A percentile compares a stretch with the other conserved stretches of the same genome.
Conservation (phyloP, 345 rosid genomes). For the Cardamine resedifolia region DNA sequence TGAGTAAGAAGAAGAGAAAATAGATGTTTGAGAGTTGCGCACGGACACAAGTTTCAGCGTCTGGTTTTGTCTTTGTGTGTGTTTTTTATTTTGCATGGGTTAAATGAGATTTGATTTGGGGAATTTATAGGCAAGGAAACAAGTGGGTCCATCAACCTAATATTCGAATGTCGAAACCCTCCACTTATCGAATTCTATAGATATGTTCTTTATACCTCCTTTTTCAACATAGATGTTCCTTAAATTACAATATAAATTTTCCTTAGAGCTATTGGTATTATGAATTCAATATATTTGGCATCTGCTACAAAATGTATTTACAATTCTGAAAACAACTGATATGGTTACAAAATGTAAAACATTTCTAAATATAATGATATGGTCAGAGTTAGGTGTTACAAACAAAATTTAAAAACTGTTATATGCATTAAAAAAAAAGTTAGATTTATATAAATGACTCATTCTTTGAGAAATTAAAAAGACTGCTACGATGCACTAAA, state of each 20-base stretch:
- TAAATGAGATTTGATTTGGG: conserved; percentile 22
- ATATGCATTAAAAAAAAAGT: too few species aligned
- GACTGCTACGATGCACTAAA: not conserved
- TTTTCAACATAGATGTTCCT: conserved; percentile 30
- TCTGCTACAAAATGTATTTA: not conserved
- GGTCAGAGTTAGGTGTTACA: not conserved
- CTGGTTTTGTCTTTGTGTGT: conserved; percentile 20
- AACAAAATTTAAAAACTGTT: too few species aligned
- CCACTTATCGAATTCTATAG: conserved; percentile 26
- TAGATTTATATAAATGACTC: not conserved
- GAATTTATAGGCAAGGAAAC: conserved; percentile 33
- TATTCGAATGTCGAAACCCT: conserved; percentile 33
- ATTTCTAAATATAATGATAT: not conserved
- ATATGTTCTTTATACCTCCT: conserved; percentile 23
- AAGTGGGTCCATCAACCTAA: conserved; percentile 35
- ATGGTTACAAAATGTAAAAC: not conserved
- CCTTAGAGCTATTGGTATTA: not conserved
- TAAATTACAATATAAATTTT: not conserved
- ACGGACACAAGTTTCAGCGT: conserved; percentile 17
- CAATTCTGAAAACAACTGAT: not conserved
- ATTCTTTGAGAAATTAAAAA: not conserved
- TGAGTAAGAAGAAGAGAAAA: not conserved
- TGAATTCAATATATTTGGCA: conserved; percentile 24
- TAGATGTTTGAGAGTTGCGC: not conserved
- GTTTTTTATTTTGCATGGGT: conserved; percentile 25